Base-by-base conservation (phyloP, 1,139 yeast genomes). In the Debaryomyces coudertii region DNA sequence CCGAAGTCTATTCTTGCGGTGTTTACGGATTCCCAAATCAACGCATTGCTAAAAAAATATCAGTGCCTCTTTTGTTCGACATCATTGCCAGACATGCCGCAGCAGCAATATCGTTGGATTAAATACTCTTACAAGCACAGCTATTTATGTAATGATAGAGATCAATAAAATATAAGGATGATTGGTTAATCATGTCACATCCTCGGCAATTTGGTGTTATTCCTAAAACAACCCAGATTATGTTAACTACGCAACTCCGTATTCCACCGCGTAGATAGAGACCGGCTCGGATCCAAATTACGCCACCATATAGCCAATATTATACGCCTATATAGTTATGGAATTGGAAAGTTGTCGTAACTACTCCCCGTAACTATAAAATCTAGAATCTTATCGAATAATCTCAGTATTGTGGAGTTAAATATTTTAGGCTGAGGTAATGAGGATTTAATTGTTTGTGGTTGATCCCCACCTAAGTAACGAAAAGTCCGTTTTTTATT, bases 341-440 rank as follows among this genome's bases (percentile, higher is more conserved):
- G 18, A 28, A 31, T 14, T 18, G 11, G 11, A 33, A 4, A 18
- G 9, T 18, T 12, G 20, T n/a, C 15, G 36, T 16, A 20, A 20
- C 11, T 18, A n/a, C 8, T 33, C 20, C 12, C 4, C 22, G 2
- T 18, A 6, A 18, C 9, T 6, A 9, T n/a, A 12, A 9, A 29
- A 14, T 38, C 41, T 38, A 38, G 41, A 38, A 12, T 38, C 18
- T 4, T 11, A 33, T 14, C n/a, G 24, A 16, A 20, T 22, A 18
- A 12, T 18, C 28, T 38, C 40, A 28, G 28, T 20, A 37, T 38
- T 38, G 41, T 38, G 41, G 41, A 28, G 41, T 16, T 38, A 38
- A 38, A 34, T 15, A 18, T 28, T 33, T 15, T 12, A 22, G 25
- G 22, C 9, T n/a, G 16, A 35, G 36, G 16, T 11, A 22, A 9